These are phyloP conservation scores for Keqinozyma sinolaborantium DNA, from an alignment of 1,139 yeast species.

Conservation along the genomic window DNA sequence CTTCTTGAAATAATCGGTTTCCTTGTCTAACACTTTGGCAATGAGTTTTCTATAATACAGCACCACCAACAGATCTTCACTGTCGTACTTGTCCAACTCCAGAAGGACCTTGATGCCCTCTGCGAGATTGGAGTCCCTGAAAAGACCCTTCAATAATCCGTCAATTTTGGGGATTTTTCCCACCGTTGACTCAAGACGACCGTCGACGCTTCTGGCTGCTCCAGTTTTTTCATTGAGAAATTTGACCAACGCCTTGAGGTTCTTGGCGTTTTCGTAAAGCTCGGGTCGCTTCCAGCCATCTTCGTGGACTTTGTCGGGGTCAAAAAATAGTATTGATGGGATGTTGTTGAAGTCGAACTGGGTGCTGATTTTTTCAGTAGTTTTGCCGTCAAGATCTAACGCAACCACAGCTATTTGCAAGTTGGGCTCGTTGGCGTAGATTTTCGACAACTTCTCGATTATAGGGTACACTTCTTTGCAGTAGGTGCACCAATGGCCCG, in stretches of 20 bases:
- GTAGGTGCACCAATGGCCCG: slow-evolving; percentile 81
- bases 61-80: slow-evolving; percentile 18
- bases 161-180: slow-evolving; percentile 53
- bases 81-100: slow-evolving; percentile 10
- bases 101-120: slow-evolving; percentile 10
- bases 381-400: slow-evolving; percentile 54
- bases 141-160: slow-evolving; percentile 6
- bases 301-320: slow-evolving; percentile 19
- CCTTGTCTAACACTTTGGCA: slow-evolving; percentile 27
- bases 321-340: slow-evolving; percentile 56
- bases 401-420: slow-evolving; percentile 61
- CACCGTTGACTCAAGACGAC: slow-evolving; percentile 47
- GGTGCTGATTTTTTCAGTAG: slow-evolving; percentile 31
- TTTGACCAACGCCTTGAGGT: slow-evolving; percentile 38
- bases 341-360: slow-evolving; percentile 42
- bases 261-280: slow-evolving; percentile 38
- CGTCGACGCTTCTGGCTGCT: slow-evolving; percentile 48
- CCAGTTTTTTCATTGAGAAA: slow-evolving; percentile 52
- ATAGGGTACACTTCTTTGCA: slow-evolving; percentile 65
- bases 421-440: slow-evolving; percentile 43
- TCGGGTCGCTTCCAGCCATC: slow-evolving; percentile 41
- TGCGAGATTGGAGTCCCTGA: slow-evolving; percentile 5
- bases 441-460: slow-evolving; percentile 53
- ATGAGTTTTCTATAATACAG: slow-evolving; percentile 13
- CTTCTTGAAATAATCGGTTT: slow-evolving; percentile 34